Evolutionary conservation across 805 yeast species (phyloP), one percentile per base, ranked within the genome.

Genomic region (Candida pseudoglaebosa): DNA sequence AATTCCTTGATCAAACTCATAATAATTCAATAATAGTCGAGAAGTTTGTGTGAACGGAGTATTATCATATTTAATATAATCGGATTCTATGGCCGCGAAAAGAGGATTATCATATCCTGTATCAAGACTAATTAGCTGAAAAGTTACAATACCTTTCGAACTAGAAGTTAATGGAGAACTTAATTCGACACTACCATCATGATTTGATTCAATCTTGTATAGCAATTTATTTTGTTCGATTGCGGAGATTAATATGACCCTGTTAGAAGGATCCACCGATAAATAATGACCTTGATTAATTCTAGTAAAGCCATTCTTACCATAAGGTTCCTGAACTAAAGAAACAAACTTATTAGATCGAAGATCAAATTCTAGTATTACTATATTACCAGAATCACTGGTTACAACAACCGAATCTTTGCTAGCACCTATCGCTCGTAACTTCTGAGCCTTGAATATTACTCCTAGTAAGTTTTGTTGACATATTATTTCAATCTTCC

Each of bases 1-100:
- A 34, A 91, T 64, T 1, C 97, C 96, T 29, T 86, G 71, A 56
- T 93, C 97, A 18, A 90, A 62, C 52, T 87, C 91, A 61, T 91
- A 91, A 54, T 77, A 84, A 3, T 77, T 73, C 37, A 91, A 63
- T 20, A 52, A 47, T 36, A 59, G 35, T 1, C 45, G 43, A 7
- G 53, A 43, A 32, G 15, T 14, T 33, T 30, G 24, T 14, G 17
- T 20, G 20, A 28, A 36, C 3, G 26, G 17, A 2, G 16, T 34
- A 13, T 32, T 21, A 22, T 62, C 62, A 36, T 50, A 53, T 1
- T 61, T 65, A 5, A 65, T 52, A 41, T 77, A 71, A 38, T 77
- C 82, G 5, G 75, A 61, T 53, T 91, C 98, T 5, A 93, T 60
- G 0, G 90, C 73, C 0, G 88, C 95, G 72, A 90, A 91, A 7